Conservation (phyloP, 768 basidiomycete species). For the Strobilomyces dryophilus region DNA sequence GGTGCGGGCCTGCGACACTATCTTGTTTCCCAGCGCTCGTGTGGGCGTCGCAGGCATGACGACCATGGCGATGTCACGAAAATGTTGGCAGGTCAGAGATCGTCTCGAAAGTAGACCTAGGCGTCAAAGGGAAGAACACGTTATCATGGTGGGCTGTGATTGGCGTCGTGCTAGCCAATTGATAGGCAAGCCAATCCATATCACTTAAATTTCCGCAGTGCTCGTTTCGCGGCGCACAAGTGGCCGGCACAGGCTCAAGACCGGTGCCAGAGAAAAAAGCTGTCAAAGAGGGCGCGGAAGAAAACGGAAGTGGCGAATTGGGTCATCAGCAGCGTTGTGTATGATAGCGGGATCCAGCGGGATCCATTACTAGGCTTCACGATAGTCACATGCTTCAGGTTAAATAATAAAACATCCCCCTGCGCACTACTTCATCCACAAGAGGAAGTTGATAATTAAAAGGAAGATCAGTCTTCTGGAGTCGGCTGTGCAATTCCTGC, state of each 20-base stretch:
- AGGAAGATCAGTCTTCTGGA: slow-evolving; percentile 13
- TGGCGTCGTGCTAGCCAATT: background rate
- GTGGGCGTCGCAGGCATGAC: slow-evolving; percentile 35
- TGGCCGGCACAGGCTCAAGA: background rate
- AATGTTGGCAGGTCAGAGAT: background rate
- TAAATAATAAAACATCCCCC: background rate
- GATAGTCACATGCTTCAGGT: background rate
- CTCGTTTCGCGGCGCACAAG: slow-evolving; percentile 5
- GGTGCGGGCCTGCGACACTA: background rate
- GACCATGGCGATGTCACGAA: slow-evolving; percentile 37
- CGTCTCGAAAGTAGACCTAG: background rate
- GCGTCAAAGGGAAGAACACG: background rate
- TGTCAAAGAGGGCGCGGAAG: background rate
- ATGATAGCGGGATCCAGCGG: no score
- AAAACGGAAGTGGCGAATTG: background rate
- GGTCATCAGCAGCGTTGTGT: no score
- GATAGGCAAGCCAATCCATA: slow-evolving; percentile 2
- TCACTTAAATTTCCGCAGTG: slow-evolving; percentile 8
- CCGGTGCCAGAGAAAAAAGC: background rate
- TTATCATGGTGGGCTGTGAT: background rate
- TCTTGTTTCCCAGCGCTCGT: background rate
- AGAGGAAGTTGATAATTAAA: background rate
- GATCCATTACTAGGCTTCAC: no score
- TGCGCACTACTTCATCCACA: slow-evolving; percentile 7
- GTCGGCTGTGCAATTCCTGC: slow-evolving; percentile 22